Conservation (phyloP, 2,329 filamentous ascomycete species). For the Aspergillus versicolor region DNA sequence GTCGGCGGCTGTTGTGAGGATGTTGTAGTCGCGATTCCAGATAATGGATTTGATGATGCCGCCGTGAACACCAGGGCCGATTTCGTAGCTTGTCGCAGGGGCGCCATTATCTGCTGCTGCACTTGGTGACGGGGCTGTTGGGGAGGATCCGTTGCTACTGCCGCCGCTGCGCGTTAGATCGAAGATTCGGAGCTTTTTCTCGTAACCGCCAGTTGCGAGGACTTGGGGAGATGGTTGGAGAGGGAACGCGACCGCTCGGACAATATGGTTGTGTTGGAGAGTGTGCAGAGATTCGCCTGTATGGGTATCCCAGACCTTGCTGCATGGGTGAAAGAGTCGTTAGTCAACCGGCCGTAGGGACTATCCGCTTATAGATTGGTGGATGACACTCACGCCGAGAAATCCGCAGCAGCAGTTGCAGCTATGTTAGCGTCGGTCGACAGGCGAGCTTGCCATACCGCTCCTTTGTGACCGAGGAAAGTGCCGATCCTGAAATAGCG, state of each 20-base stretch:
- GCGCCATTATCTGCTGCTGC: slow-evolving; percentile 32
- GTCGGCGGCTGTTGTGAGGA: slow-evolving; percentile 83
- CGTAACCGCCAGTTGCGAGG: slow-evolving; percentile 88
- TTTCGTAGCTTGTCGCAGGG: slow-evolving; percentile 72
- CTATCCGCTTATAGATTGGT: not conserved
- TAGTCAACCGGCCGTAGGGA: not conserved
- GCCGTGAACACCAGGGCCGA: slow-evolving; percentile 78
- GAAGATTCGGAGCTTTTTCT: slow-evolving; percentile 95
- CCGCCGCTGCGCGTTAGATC: slow-evolving; percentile 66
- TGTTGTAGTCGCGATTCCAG: slow-evolving; percentile 85
- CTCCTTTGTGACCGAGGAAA: slow-evolving; percentile 96
- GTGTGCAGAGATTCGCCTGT: slow-evolving; percentile 86
- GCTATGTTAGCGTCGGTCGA: slow-evolving; percentile 85
- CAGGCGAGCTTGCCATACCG: slow-evolving; percentile 92
- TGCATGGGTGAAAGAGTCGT: slow-evolving; percentile 34
- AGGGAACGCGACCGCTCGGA: slow-evolving; percentile 87
- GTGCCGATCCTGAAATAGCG: slow-evolving; percentile 73
- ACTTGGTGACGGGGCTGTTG: slow-evolving; percentile 37
- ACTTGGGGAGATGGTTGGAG: slow-evolving; percentile 74
- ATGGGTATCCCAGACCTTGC: slow-evolving; percentile 96
- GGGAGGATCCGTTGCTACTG: slow-evolving; percentile 38
- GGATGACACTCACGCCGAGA: slow-evolving; percentile 71
- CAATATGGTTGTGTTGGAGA: slow-evolving; percentile 90
- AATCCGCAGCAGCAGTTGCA: slow-evolving; percentile 92
- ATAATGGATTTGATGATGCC: slow-evolving; percentile 95